Evolutionary conservation across 208 protist species (phyloP), one percentile per base, ranked within the genome.

Genomic region (Borovskyia barvae): DNA sequence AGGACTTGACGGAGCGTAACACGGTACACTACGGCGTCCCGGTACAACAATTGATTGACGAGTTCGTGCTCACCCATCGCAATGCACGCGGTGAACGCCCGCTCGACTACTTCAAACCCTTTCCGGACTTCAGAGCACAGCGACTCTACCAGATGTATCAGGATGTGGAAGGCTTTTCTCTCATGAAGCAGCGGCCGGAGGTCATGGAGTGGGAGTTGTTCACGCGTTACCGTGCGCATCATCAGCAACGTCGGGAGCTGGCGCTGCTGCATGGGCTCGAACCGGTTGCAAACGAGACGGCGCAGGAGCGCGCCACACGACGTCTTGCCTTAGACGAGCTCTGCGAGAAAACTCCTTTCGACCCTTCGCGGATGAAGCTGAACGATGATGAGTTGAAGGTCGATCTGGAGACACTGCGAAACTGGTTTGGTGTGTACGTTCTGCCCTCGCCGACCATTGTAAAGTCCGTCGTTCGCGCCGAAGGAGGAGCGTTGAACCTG

Each of bases 121-220:
- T 94, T 53, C 90, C 90, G 6, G 49, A 83, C 64, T 90, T 90
- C 66, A 81, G 86, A 35, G 75, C 79, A 11, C 59, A 87, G 47
- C 84, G 84, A 17, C 70, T 96, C 22, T 72, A 87, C 29, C 77
- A 78, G 35, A 79, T 87, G 78, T 90, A 93, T 63, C 68, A 75
- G n/a, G 90, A 96, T 69, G 77, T 85, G 26, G 82, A 92, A 39
- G 90, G 90, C 46, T 94, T 96, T 65, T 81, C 90, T 1, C 73
- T 96, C 2, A 85, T 93, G 70, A 81, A 81, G 63, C 83, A 90
- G 62, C 72, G 87, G 1, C 90, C 86, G 0, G 85, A 93, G 35
- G 80, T 83, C 55, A 70, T 92, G 15, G 86, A 96, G 74, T 96
- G 86, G 87, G 90, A 93, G 67, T 79, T 96, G 29, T 96, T 96